Evolutionary conservation across 2,329 filamentous ascomycete genomes (phyloP).

Genomic region (Endoconidiophora polonica): DNA sequence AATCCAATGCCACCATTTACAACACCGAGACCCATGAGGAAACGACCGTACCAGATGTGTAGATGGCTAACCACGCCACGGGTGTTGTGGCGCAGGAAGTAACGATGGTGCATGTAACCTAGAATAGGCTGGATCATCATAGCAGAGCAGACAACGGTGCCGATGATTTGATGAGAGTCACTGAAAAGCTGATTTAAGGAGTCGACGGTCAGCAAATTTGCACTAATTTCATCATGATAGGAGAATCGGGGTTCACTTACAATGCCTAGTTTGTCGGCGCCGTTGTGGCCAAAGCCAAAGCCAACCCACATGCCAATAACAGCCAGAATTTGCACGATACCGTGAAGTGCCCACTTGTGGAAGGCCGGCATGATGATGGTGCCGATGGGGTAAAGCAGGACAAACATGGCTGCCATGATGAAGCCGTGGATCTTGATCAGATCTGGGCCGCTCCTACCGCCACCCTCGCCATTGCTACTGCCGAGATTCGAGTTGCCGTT

Average conservation of each 20-base stretch:
- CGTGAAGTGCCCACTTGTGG: conserved; percentile 41
- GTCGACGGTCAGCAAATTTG: conserved; percentile 1
- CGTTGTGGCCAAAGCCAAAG: conserved; percentile 38
- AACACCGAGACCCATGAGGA: conserved; percentile 39
- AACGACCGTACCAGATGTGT: conserved; percentile 47
- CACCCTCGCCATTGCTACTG: conserved; percentile 29
- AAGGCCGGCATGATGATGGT: conserved; percentile 43
- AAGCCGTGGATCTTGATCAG: conserved; percentile 35
- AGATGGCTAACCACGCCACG: conserved; percentile 36
- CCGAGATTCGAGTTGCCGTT: conserved; percentile 15
- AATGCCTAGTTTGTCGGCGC: conserved; percentile 24
- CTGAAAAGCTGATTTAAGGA: conserved; percentile 23
- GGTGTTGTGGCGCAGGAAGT: conserved; percentile 30
- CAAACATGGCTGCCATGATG: conserved; percentile 43
- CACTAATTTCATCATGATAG: not conserved
- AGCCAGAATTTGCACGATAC: conserved; percentile 34
- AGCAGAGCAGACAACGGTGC: conserved; percentile 35
- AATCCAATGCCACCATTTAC: conserved; percentile 49
- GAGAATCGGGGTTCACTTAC: conserved; percentile 23
- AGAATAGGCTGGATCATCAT: conserved; percentile 41
- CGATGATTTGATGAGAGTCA: conserved; percentile 37
- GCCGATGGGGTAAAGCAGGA: conserved; percentile 42
- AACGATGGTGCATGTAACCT: conserved; percentile 39
- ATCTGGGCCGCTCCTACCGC: conserved; percentile 14
- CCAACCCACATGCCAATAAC: conserved; percentile 43